A percentile compares a stretch with the other conserved stretches of the same genome.
phyloP scores from a whole-genome alignment of 257 asterid genomes.

The Mentha longifolia region DNA sequence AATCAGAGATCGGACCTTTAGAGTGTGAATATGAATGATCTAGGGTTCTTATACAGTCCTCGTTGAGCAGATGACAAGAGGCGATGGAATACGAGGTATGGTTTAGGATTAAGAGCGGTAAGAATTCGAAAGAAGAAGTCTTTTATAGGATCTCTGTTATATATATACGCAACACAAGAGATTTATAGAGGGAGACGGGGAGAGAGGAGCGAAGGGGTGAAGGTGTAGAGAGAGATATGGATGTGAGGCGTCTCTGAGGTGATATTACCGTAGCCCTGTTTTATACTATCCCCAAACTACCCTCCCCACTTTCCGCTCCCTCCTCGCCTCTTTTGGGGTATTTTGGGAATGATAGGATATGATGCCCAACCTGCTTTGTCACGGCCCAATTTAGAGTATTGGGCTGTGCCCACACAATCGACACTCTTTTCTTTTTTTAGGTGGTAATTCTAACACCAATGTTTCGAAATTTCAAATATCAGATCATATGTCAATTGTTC shows the following conservation, averaged over 20 bases:
- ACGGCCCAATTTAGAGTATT: too few species aligned
- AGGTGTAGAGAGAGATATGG: too few species aligned
- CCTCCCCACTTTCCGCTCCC: background rate
- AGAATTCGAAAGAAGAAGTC: constrained; percentile 35
- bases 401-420: too few species aligned
- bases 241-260: too few species aligned
- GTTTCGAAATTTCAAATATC: too few species aligned
- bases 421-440: too few species aligned
- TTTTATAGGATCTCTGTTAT: background rate
- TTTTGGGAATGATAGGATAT: too few species aligned
- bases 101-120: constrained; percentile 42
- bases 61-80: background rate
- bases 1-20: constrained; percentile 40
- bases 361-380: too few species aligned
- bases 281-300: background rate
- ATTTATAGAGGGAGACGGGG: background rate
- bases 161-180: background rate
- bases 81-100: background rate
- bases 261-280: background rate
- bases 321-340: too few species aligned
- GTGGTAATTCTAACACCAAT: too few species aligned
- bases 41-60: constrained; percentile 42
- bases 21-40: constrained; percentile 31
- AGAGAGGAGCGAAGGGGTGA: background rate
- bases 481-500: too few species aligned